Conservation (phyloP, 495 filamentous ascomycete species). For the Neurospora tetrasperma region DNA sequence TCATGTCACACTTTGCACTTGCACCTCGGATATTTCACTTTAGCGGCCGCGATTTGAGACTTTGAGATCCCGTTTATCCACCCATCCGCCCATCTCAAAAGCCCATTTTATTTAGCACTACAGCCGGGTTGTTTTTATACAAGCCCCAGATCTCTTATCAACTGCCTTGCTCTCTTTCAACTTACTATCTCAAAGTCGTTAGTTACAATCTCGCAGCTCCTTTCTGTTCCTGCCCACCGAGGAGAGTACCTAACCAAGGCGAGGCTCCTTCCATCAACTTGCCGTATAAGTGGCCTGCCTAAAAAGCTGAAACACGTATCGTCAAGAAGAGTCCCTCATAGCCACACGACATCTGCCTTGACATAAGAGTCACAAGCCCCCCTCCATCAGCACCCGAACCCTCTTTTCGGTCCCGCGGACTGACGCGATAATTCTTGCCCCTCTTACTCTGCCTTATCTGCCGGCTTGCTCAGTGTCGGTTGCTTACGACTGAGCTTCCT, state of each 20-base stretch:
- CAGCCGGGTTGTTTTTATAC: background rate
- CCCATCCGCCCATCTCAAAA: background rate
- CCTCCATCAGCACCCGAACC: background rate
- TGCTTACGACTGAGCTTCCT: background rate
- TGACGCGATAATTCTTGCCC: background rate
- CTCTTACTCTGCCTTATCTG: background rate
- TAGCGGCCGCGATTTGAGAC: background rate
- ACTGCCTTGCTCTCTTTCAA: background rate
- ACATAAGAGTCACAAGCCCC: background rate
- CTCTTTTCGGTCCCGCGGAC: background rate
- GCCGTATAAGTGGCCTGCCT: background rate
- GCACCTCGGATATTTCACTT: background rate
- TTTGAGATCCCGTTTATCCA: background rate
- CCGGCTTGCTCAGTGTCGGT: background rate
- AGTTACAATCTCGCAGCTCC: background rate
- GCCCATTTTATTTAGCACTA: background rate
- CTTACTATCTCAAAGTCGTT: background rate
- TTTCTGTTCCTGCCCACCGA: background rate
- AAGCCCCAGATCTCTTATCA: background rate
- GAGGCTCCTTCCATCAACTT: background rate
- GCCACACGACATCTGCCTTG: background rate
- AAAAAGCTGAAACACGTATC: background rate
- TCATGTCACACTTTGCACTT: conserved; percentile 6
- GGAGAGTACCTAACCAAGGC: background rate
- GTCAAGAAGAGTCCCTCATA: background rate